A percentile compares a stretch with the other conserved stretches of the same genome.
Evolutionary conservation across 257 asterid species (phyloP).

Genomic region (Craterostigma plantagineum): DNA sequence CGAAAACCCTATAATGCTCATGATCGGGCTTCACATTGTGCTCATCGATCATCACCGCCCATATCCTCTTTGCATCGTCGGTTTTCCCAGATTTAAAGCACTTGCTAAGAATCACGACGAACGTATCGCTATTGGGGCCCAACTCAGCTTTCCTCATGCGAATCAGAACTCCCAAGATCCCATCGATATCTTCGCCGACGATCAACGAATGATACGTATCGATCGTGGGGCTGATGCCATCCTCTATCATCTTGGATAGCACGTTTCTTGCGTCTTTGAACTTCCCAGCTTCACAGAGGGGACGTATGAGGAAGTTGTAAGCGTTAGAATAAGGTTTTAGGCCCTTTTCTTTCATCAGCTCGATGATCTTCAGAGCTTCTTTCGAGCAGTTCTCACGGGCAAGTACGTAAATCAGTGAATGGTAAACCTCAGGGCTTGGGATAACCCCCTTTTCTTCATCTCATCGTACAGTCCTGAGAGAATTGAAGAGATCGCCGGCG

Average conservation of each 20-base stretch:
- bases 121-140: constrained; percentile 50
- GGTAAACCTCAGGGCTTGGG: constrained; percentile 55
- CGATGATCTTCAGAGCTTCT: constrained; percentile 55
- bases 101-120: constrained; percentile 24
- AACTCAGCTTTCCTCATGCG: constrained; percentile 37
- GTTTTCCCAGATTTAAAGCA: constrained; percentile 29
- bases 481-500: constrained; percentile 51
- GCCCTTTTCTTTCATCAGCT: constrained; percentile 49
- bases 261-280: constrained; percentile 46
- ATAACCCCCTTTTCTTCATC: constrained; percentile 73
- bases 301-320: constrained; percentile 43
- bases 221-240: constrained; percentile 33
- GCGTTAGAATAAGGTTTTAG: constrained; percentile 32
- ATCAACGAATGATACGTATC: constrained; percentile 69
- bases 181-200: constrained; percentile 31
- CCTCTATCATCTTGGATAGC: constrained; percentile 42
- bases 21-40: constrained; percentile 28
- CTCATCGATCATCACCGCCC: constrained; percentile 36
- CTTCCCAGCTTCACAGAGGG: constrained; percentile 55
- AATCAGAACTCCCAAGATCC: constrained; percentile 31
- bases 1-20: constrained; percentile 30
- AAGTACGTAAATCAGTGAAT: constrained; percentile 50
- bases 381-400: constrained; percentile 51
- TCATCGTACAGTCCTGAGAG: constrained; percentile 71
- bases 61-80: constrained; percentile 43